Conservation (phyloP, 768 basidiomycete genomes). For the Astraeus odoratus region DNA sequence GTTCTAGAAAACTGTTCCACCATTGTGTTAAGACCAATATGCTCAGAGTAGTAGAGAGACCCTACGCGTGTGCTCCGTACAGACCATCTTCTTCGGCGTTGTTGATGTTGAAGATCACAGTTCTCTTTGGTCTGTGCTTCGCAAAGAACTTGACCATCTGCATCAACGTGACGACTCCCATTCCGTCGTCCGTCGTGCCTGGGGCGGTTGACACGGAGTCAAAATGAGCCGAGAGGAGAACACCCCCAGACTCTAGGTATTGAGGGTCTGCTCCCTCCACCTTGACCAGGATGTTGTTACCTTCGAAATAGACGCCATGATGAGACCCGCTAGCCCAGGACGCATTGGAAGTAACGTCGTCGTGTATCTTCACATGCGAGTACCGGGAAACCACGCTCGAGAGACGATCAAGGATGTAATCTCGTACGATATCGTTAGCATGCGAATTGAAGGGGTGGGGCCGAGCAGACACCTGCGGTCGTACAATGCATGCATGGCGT, state of each 20-base stretch:
- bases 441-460: constrained; percentile 79
- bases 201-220: constrained; percentile 73
- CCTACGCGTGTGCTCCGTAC: constrained; percentile 63
- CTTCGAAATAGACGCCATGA: constrained; percentile 52
- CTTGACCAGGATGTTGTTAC: constrained; percentile 61
- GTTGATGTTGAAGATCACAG: constrained; percentile 78
- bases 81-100: constrained; percentile 80
- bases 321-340: constrained; percentile 34
- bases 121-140: constrained; percentile 43
- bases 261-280: constrained; percentile 43
- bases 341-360: constrained; percentile 45
- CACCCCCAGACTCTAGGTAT: constrained; percentile 32
- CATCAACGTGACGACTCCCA: constrained; percentile 60
- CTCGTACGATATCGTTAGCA: constrained; percentile 62
- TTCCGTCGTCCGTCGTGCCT: constrained; percentile 75
- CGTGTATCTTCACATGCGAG: constrained; percentile 42
- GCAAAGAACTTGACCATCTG: constrained; percentile 56
- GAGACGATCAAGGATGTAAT: constrained; percentile 52
- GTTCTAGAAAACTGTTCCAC: constrained; percentile 51
- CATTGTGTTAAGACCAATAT: not conserved
- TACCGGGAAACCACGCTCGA: constrained; percentile 36
- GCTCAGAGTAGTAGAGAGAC: constrained; percentile 7
- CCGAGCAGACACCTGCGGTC: constrained; percentile 49
- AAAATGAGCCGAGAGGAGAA: constrained; percentile 76
- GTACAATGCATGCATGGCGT: not conserved